Evolutionary conservation across 2,329 filamentous ascomycete genomes (phyloP).

Genomic region (Stachybotrys echinatus): DNA sequence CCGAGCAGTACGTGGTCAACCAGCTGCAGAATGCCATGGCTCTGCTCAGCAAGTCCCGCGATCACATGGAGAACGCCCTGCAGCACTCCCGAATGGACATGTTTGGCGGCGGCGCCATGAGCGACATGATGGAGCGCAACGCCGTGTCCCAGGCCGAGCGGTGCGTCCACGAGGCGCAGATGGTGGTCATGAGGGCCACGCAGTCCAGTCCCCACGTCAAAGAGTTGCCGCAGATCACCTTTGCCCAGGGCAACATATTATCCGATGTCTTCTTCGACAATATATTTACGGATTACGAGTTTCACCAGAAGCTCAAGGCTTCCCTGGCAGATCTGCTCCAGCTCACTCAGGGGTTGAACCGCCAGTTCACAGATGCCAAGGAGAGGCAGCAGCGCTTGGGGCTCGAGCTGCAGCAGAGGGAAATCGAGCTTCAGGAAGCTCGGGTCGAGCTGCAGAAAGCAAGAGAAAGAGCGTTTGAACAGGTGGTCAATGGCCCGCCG

Average conservation of each 20-base stretch:
- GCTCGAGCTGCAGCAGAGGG: conserved; percentile 22
- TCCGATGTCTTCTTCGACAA: conserved; percentile 51
- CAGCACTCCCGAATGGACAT: conserved; percentile 38
- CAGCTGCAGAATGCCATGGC: conserved; percentile 33
- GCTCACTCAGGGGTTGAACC: conserved; percentile 23
- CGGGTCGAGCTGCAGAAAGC: conserved; percentile 36
- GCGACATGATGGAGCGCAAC: conserved; percentile 49
- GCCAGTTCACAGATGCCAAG: conserved; percentile 25
- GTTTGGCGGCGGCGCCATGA: conserved; percentile 41
- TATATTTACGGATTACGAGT: conserved; percentile 45
- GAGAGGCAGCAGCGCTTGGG: conserved; percentile 20
- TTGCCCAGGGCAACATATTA: conserved; percentile 40
- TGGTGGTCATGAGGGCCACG: conserved; percentile 33
- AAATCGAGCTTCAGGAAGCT: conserved; percentile 23
- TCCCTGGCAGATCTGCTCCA: conserved; percentile 30
- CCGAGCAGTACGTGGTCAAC: conserved; percentile 33
- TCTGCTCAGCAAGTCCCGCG: conserved; percentile 27
- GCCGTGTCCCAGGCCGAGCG: conserved; percentile 42
- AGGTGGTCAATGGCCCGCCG: conserved; percentile 8
- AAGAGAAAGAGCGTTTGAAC: conserved; percentile 30
- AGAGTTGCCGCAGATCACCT: conserved; percentile 32
- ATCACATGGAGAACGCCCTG: conserved; percentile 35
- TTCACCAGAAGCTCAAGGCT: conserved; percentile 45
- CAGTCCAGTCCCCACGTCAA: conserved; percentile 30
- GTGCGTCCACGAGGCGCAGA: conserved; percentile 32